Conservation (phyloP, 139 green algal species). For the Klebsormidium nitens region DNA sequence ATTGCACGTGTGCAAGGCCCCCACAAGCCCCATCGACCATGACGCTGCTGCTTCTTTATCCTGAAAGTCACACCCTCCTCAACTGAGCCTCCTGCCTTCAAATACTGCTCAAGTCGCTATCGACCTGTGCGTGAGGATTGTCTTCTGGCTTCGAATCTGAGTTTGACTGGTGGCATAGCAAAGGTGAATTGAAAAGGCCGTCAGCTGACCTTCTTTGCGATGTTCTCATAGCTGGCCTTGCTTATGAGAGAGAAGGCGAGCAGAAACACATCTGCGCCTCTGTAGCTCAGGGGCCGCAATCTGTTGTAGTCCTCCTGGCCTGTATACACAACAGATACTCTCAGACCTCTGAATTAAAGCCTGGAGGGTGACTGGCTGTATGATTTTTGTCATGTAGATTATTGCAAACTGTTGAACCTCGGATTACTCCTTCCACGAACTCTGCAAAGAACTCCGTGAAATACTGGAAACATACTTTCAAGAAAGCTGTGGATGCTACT, state of each 20-base stretch:
- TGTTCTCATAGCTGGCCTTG: conserved; percentile 43
- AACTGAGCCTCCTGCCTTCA: not conserved
- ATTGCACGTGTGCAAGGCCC: not conserved
- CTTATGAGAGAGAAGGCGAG: conserved; percentile 43
- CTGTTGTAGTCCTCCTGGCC: conserved; percentile 42
- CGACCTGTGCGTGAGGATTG: not conserved
- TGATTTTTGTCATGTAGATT: too few species aligned
- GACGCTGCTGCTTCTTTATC: not conserved
- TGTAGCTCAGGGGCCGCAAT: conserved; percentile 40
- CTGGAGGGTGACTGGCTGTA: too few species aligned
- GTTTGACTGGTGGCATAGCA: not conserved
- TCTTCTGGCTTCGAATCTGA: not conserved
- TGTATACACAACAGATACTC: conserved; percentile 17
- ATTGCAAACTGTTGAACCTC: too few species aligned
- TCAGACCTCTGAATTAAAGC: too few species aligned
- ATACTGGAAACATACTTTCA: too few species aligned
- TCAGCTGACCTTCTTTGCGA: conserved; percentile 38
- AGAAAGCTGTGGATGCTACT: too few species aligned
- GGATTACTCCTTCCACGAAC: too few species aligned
- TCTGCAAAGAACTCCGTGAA: too few species aligned
- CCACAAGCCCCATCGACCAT: not conserved
- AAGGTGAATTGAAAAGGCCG: too few species aligned
- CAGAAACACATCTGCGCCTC: conserved; percentile 43
- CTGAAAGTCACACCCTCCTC: not conserved
- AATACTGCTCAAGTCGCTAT: not conserved